Base-by-base conservation (phyloP, 2,329 filamentous ascomycete genomes). In the Escovopsis sp. region DNA sequence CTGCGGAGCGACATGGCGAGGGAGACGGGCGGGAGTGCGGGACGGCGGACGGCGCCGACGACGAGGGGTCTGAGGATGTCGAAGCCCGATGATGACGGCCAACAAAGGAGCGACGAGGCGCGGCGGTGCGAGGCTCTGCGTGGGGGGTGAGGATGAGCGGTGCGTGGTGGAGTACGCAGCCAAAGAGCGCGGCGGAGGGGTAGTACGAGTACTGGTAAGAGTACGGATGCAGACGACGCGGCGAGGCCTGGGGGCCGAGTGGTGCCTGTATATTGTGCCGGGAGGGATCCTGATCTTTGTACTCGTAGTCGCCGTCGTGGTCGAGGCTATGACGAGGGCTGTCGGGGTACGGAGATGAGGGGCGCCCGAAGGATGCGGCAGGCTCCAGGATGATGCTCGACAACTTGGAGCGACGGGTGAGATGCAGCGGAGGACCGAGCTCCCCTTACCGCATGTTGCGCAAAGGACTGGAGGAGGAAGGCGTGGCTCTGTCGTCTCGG, bases 21-120 rank as follows among this genome's bases (percentile, higher is more conserved):
- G 8, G 65, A 61, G 46, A 81, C 81, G 33, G 74, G 71, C 37
- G 78, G 77, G 2, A 84, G 70, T 34, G 68, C 65, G 62, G 60
- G 53, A 81, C 65, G 51, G 20, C 20, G 20, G 20, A 20, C 20
- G 20, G 70, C 67, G 49, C 79, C 79, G 49, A 69, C 64, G 47
- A 80, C 53, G 47, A 69, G 62, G 45, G 65, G 72, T 46, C 60
- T 63, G 39, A 74, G 53, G 45, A 66, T 59, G 51, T 62, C 60
- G 48, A 69, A 63, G 53, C n/a, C n/a, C n/a, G n/a, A n/a, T n/a
- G 59, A 63, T 39, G 71, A 58, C 36, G 71, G 67, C 63, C 67
- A 72, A 47, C 67, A 72, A 47, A 63, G 57, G 37, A 20, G 20
- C 20, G 53, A 47, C 44, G 58, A 42, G 43, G 42, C 43, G 43